These are phyloP conservation scores for Globisporangium carolinianum DNA, from an alignment of 352 stramenopile genomes.

Conservation along the genomic window DNA sequence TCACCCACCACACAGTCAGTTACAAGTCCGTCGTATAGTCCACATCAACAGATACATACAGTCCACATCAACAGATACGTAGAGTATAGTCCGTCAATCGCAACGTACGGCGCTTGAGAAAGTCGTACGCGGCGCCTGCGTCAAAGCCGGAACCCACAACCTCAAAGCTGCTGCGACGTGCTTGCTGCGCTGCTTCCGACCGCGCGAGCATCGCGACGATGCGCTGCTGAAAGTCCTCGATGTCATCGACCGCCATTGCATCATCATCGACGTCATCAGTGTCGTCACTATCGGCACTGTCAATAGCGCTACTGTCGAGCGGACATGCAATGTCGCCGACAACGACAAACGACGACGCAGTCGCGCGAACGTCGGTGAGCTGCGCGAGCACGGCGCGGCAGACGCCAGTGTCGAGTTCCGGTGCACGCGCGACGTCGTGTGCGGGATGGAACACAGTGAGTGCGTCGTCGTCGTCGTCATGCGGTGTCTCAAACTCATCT, in stretches of 20 bases:
- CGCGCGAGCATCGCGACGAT: constrained; percentile 46
- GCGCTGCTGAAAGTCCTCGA: constrained; percentile 42
- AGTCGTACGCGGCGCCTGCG: constrained; percentile 47
- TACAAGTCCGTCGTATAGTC: too few species aligned
- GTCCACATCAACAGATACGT: too few species aligned
- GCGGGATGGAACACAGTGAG: constrained; percentile 39
- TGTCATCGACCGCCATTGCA: constrained; percentile 4
- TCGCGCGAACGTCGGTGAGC: constrained; percentile 31
- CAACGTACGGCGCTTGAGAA: constrained; percentile 64
- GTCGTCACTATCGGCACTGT: background rate
- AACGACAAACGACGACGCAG: constrained; percentile 31
- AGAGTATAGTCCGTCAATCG: background rate
- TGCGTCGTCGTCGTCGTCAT: constrained; percentile 5
- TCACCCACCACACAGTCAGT: too few species aligned
- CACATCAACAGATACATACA: too few species aligned
- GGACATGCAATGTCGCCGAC: constrained; percentile 55
- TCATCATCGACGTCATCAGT: background rate
- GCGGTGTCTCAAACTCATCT: constrained; percentile 2
- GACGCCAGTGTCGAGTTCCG: constrained; percentile 39
- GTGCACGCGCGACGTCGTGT: constrained; percentile 21
- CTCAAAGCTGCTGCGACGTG: constrained; percentile 43
- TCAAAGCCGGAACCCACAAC: constrained; percentile 47
- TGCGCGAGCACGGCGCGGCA: constrained; percentile 46
- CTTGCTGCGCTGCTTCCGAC: constrained; percentile 35
- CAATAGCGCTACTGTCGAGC: constrained; percentile 11